These are phyloP conservation scores for Penicillium atrosanguineum DNA, from an alignment of 495 filamentous ascomycete genomes.

Conservation along the genomic window DNA sequence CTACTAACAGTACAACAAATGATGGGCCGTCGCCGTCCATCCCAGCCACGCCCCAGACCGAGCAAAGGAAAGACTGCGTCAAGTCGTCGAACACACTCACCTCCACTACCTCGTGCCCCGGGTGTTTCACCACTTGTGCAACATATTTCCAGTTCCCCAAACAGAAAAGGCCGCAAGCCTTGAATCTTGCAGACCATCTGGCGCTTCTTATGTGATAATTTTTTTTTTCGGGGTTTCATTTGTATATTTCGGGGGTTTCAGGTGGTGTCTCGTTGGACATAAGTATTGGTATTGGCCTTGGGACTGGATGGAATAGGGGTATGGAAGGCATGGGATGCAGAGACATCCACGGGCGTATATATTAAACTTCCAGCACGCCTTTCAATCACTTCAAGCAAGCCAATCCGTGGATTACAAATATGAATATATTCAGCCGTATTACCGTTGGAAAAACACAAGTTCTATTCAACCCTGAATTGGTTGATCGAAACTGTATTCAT, in stretches of 20 bases:
- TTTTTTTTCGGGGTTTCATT: not conserved
- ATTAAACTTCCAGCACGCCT: no score
- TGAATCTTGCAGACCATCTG: not conserved
- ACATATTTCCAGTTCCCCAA: not conserved
- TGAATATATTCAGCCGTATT: no score
- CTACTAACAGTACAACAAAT: conserved; percentile 14
- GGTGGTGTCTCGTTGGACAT: not conserved
- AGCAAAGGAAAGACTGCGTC: conserved; percentile 20
- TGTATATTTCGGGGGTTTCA: not conserved
- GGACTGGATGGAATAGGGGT: no score
- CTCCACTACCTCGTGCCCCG: conserved; percentile 1
- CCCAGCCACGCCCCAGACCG: conserved; percentile 5
- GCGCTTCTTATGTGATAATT: not conserved
- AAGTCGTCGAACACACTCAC: conserved; percentile 1
- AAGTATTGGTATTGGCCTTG: not conserved
- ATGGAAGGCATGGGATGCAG: no score
- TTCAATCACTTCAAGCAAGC: no score
- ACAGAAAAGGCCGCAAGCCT: conserved; percentile 1
- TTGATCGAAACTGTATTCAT: no score
- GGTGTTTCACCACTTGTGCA: not conserved
- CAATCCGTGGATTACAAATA: no score
- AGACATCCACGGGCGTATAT: not conserved
- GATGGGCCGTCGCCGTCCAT: conserved; percentile 1
- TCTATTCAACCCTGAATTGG: no score
- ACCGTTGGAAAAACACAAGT: no score